Percentiles rank a stretch among this genome's conserved stretches.
phyloP scores from a whole-genome alignment of 495 filamentous ascomycete species.

The Hypoxylon perforatum region DNA sequence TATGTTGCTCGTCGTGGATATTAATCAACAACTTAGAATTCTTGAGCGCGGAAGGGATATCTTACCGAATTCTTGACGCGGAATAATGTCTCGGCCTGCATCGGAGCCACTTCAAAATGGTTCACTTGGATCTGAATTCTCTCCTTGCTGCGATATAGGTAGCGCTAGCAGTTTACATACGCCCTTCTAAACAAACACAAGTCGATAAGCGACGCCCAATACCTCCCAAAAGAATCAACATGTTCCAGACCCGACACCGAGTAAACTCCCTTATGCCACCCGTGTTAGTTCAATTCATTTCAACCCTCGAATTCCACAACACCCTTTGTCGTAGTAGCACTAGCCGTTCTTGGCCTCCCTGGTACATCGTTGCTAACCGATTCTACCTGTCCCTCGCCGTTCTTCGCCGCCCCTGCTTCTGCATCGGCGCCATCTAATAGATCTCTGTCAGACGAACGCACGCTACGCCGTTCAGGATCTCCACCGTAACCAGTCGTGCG shows the following conservation, averaged over 20 bases:
- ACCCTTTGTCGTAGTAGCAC: constrained; percentile 46
- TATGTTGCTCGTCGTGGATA: background rate
- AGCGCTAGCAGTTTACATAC: background rate
- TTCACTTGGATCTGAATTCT: constrained; percentile 30
- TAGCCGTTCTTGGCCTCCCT: constrained; percentile 40
- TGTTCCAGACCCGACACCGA: constrained; percentile 43
- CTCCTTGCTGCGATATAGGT: constrained; percentile 24
- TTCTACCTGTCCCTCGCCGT: constrained; percentile 36
- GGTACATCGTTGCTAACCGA: constrained; percentile 25
- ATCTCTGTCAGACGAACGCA: constrained; percentile 79
- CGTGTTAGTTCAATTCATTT: constrained; percentile 5
- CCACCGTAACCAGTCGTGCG: constrained; percentile 41
- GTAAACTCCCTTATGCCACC: constrained; percentile 36
- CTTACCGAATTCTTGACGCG: constrained; percentile 6
- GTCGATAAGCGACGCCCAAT: background rate
- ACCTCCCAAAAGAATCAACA: background rate
- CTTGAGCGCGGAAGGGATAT: background rate
- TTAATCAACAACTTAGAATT: background rate
- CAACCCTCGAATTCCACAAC: constrained; percentile 57
- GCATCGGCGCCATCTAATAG: constrained; percentile 84
- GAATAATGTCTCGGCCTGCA: constrained; percentile 13
- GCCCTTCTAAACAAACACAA: background rate
- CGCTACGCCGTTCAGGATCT: constrained; percentile 65
- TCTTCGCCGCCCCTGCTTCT: constrained; percentile 61
- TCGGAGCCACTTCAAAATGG: constrained; percentile 4